Percentiles rank a stretch among this genome's conserved stretches.
These are phyloP conservation scores for Sutorius australiensis DNA, from an alignment of 768 basidiomycete genomes.

Conservation along the genomic window DNA sequence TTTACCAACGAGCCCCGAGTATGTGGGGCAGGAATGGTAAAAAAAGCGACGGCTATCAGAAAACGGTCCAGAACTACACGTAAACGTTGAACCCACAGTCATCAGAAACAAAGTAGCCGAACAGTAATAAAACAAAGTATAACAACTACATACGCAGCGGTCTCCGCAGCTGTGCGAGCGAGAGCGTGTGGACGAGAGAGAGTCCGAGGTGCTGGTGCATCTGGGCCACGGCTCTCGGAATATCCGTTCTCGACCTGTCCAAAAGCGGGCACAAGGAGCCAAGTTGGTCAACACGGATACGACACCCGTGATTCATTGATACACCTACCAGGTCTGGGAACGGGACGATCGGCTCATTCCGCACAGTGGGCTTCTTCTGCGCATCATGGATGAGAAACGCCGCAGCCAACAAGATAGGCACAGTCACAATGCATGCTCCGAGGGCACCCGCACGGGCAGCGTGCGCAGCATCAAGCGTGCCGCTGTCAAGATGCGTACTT, in stretches of 20 bases:
- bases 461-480: constrained; percentile 5
- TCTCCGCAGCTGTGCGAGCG: constrained; percentile 12
- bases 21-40: background rate
- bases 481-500: background rate
- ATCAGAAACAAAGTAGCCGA: constrained; percentile 19
- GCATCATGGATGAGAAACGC: constrained; percentile 1
- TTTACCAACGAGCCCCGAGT: background rate
- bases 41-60: background rate
- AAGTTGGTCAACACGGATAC: background rate
- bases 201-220: background rate
- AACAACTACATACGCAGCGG: constrained; percentile 9
- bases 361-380: constrained; percentile 2
- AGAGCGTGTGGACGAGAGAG: background rate
- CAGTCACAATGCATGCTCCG: constrained; percentile 8
- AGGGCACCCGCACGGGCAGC: constrained; percentile 15
- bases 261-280: background rate
- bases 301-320: background rate
- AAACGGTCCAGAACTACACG: background rate
- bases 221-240: background rate
- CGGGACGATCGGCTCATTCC: background rate
- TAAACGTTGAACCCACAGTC: background rate
- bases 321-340: constrained; percentile 4
- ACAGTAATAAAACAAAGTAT: constrained; percentile 15
- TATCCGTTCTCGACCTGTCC: background rate
- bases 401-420: constrained; percentile 7